phyloP scores from a whole-genome alignment of 257 asterid genomes.

The Scutellaria minor region DNA sequence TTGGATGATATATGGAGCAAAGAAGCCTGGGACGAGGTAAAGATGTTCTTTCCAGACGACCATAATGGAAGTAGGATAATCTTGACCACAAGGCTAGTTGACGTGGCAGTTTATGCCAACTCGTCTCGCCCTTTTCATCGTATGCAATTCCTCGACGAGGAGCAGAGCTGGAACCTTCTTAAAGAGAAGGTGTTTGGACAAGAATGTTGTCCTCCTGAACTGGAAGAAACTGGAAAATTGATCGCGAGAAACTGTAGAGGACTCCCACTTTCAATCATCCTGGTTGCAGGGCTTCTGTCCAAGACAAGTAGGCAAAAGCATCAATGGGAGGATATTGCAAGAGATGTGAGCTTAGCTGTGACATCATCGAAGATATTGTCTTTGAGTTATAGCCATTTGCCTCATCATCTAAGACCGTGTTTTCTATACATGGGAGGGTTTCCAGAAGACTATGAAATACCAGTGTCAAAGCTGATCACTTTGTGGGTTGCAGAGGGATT shows the following conservation, averaged over 20 bases:
- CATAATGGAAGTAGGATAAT: slow-evolving; percentile 39
- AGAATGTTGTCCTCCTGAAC: slow-evolving; percentile 29
- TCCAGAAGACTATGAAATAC: slow-evolving; percentile 42
- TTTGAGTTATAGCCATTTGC: slow-evolving; percentile 40
- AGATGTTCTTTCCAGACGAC: slow-evolving; percentile 38
- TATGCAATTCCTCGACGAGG: slow-evolving; percentile 36
- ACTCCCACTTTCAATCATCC: slow-evolving; percentile 38
- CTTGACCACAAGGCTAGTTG: slow-evolving; percentile 36
- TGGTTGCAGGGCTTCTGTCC: slow-evolving; percentile 40
- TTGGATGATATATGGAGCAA: slow-evolving; percentile 44
- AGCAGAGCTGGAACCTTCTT: slow-evolving; percentile 41
- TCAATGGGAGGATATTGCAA: slow-evolving; percentile 37
- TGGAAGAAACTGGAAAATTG: slow-evolving; percentile 36
- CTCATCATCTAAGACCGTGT: slow-evolving; percentile 37
- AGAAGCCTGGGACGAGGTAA: slow-evolving; percentile 40
- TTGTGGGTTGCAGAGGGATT: slow-evolving; percentile 43
- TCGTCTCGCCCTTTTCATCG: slow-evolving; percentile 21
- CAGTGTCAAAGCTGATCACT: slow-evolving; percentile 28
- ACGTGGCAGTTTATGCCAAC: slow-evolving; percentile 34
- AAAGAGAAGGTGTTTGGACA: slow-evolving; percentile 35
- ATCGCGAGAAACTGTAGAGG: slow-evolving; percentile 40
- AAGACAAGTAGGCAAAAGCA: slow-evolving; percentile 13
- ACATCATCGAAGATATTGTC: slow-evolving; percentile 29
- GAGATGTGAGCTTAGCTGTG: slow-evolving; percentile 32
- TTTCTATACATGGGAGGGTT: slow-evolving; percentile 38